phyloP scores from a whole-genome alignment of 495 filamentous ascomycete species.

The Hyaloscypha hepaticicola region DNA sequence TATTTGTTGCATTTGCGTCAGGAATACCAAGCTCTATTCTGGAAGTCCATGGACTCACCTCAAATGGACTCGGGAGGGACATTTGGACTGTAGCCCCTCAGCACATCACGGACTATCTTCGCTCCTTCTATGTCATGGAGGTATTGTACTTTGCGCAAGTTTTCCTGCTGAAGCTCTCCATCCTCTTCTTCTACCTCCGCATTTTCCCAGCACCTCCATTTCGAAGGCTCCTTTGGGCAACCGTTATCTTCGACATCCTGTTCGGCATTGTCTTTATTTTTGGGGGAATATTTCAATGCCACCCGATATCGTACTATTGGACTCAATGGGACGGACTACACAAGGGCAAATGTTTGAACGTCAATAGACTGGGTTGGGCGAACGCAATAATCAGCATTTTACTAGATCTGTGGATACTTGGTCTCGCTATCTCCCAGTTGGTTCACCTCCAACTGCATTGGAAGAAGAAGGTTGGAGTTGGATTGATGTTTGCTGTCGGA shows the following conservation, averaged over 20 bases:
- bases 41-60: slow-evolving; percentile 19
- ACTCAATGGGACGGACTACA: slow-evolving; percentile 39
- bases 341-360: slow-evolving; percentile 45
- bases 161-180: slow-evolving; percentile 35
- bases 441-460: slow-evolving; percentile 41
- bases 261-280: slow-evolving; percentile 43
- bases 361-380: slow-evolving; percentile 46
- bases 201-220: slow-evolving; percentile 36
- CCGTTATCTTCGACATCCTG: slow-evolving; percentile 39
- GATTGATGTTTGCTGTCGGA: slow-evolving; percentile 53
- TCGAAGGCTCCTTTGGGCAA: slow-evolving; percentile 33
- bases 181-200: slow-evolving; percentile 44
- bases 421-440: slow-evolving; percentile 49
- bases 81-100: slow-evolving; percentile 35
- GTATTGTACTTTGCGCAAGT: slow-evolving; percentile 37
- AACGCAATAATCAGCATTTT: slow-evolving; percentile 51
- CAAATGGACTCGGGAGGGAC: slow-evolving; percentile 36
- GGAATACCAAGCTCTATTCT: slow-evolving; percentile 25
- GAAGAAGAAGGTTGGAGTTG: slow-evolving; percentile 49
- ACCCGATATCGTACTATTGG: slow-evolving; percentile 43
- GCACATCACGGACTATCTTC: slow-evolving; percentile 31
- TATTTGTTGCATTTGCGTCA: slow-evolving; percentile 11
- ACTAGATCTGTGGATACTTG: slow-evolving; percentile 52
- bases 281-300: slow-evolving; percentile 43
- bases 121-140: slow-evolving; percentile 28